These are phyloP conservation scores for Naganishia vaughanmartiniae DNA, from an alignment of 768 basidiomycete species.

Conservation along the genomic window DNA sequence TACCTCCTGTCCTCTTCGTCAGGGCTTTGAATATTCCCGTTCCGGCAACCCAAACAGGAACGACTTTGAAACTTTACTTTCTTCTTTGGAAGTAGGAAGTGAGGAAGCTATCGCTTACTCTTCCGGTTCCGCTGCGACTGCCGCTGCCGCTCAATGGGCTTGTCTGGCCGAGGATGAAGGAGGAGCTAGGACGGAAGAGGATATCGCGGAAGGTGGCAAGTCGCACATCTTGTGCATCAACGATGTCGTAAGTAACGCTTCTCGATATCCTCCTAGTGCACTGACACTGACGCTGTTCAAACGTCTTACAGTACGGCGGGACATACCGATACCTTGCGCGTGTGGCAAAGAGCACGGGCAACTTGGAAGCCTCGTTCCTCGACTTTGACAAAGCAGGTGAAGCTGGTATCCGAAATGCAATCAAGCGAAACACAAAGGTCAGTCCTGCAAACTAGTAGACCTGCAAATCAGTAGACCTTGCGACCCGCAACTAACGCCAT, in stretches of 20 bases:
- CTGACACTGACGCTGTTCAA: slow-evolving; percentile 3
- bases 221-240: slow-evolving; percentile 78
- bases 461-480: too few relatives aligned
- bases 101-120: slow-evolving; percentile 76
- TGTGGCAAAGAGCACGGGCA: slow-evolving; percentile 36
- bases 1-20: background rate
- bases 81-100: slow-evolving; percentile 70
- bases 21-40: slow-evolving; percentile 71
- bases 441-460: background rate
- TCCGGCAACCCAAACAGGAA: slow-evolving; percentile 83
- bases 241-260: slow-evolving; percentile 59
- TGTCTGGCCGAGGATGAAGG: slow-evolving; percentile 42
- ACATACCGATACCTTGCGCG: slow-evolving; percentile 63
- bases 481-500: too few relatives aligned
- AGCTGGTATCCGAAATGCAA: slow-evolving; percentile 63
- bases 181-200: slow-evolving; percentile 45
- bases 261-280: background rate
- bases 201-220: slow-evolving; percentile 61
- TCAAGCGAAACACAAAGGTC: slow-evolving; percentile 66
- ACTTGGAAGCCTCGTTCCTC: slow-evolving; percentile 66
- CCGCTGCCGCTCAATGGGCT: slow-evolving; percentile 68
- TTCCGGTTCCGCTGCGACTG: slow-evolving; percentile 81
- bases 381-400: slow-evolving; percentile 73
- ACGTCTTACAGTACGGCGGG: slow-evolving; percentile 65
- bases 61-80: slow-evolving; percentile 72